These are phyloP conservation scores for Vitis hybrid DNA, from an alignment of 177 flowering plant genomes.

Conservation along the genomic window DNA sequence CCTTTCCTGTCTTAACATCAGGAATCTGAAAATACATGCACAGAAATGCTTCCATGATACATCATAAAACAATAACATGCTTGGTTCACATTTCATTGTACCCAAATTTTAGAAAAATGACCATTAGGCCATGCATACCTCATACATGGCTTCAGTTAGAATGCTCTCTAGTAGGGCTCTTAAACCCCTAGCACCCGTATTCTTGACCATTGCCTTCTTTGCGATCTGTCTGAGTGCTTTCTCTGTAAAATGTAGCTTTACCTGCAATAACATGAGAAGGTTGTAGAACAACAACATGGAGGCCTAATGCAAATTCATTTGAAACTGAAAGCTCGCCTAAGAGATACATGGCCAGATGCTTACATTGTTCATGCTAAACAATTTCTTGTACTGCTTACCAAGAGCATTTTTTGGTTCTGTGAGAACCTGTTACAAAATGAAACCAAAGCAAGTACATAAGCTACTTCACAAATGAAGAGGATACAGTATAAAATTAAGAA, in stretches of 20 bases:
- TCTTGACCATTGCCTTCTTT: slow-evolving; percentile 82
- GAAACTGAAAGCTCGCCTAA: not conserved
- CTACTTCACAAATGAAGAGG: not conserved
- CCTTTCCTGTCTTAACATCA: slow-evolving; percentile 70
- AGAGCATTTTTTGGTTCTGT: slow-evolving; percentile 95
- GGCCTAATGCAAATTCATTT: not conserved
- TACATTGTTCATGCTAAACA: slow-evolving; percentile 92
- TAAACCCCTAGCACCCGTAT: slow-evolving; percentile 96
- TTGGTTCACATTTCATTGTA: no score
- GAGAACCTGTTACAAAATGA: slow-evolving; percentile 58
- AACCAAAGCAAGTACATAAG: not conserved
- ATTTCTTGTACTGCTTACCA: slow-evolving; percentile 90
- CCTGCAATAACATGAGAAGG: slow-evolving; percentile 43
- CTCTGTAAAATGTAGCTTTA: slow-evolving; percentile 85
- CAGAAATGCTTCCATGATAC: not conserved
- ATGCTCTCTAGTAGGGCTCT: slow-evolving; percentile 80
- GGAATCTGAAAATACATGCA: slow-evolving; percentile 60
- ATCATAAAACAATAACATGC: not conserved
- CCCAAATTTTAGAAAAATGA: not conserved
- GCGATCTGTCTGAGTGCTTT: slow-evolving; percentile 79
- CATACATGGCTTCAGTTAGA: slow-evolving; percentile 97
- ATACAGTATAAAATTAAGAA: not conserved
- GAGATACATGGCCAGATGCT: slow-evolving; percentile 23
- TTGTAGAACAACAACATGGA: slow-evolving; percentile 2
- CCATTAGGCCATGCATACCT: slow-evolving; percentile 48